These are phyloP conservation scores for Solanum appendiculatum DNA, from an alignment of 257 asterid species.

Conservation along the genomic window DNA sequence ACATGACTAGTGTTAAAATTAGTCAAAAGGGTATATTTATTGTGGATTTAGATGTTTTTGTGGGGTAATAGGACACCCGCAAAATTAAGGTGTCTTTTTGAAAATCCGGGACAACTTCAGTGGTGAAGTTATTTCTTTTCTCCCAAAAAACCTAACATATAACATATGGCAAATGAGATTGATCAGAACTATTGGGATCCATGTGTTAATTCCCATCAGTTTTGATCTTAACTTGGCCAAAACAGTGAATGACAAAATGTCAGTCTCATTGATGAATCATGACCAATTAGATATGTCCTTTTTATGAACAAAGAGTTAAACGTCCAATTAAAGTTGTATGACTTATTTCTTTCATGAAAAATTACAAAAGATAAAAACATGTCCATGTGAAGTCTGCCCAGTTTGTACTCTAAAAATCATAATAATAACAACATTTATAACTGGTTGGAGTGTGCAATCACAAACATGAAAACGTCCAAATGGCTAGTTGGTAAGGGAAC, in stretches of 20 bases:
- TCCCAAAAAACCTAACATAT: neutral
- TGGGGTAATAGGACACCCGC: too few relatives aligned
- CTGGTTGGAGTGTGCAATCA: neutral
- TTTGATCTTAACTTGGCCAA: neutral
- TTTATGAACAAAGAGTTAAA: neutral
- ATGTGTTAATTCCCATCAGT: neutral
- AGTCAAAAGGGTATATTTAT: too few relatives aligned
- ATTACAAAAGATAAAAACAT: neutral
- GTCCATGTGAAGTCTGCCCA: constrained; percentile 12
- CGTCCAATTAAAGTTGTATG: neutral
- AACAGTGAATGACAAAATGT: constrained; percentile 1
- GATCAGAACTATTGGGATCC: constrained; percentile 14
- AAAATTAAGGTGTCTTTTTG: too few relatives aligned
- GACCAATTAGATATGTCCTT: neutral
- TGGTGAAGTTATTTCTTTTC: too few relatives aligned
- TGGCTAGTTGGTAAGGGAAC: constrained; percentile 61
- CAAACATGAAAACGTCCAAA: constrained; percentile 14
- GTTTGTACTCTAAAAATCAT: neutral
- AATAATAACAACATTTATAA: neutral
- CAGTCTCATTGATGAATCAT: constrained; percentile 9
- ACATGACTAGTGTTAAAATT: too few relatives aligned
- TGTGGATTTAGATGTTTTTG: too few relatives aligned
- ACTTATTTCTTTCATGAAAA: neutral
- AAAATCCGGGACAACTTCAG: too few relatives aligned
- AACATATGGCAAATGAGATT: neutral